Conservation (phyloP, 805 yeast genomes). For the Millerago galiae region DNA sequence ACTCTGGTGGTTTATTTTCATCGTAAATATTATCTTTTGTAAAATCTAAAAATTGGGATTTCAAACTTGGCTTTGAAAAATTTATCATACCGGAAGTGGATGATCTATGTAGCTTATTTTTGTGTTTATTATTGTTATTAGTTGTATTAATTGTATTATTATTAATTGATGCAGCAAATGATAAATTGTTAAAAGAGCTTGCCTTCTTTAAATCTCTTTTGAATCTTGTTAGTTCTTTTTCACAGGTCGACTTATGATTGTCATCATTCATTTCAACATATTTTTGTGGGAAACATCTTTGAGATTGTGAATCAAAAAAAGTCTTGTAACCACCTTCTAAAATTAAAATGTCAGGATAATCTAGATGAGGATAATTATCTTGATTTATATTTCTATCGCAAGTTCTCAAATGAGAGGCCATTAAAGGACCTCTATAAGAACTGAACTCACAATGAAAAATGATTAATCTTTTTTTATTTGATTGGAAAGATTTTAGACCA, state of each 20-base stretch:
- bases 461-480: constrained; percentile 39
- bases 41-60: constrained; percentile 14
- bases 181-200: constrained; percentile 27
- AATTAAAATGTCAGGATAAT: constrained; percentile 84
- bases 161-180: constrained; percentile 17
- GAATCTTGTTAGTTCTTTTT: constrained; percentile 46
- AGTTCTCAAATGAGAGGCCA: constrained; percentile 82
- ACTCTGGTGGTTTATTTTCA: constrained; percentile 20
- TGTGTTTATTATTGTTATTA: neutral
- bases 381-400: constrained; percentile 73
- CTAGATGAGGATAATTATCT: constrained; percentile 70
- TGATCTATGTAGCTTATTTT: constrained; percentile 16
- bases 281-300: constrained; percentile 64
- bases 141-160: constrained; percentile 6
- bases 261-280: constrained; percentile 84
- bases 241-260: constrained; percentile 44
- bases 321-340: constrained; percentile 87
- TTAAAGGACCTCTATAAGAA: constrained; percentile 86
- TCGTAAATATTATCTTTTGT: constrained; percentile 8
- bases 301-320: constrained; percentile 55
- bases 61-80: constrained; percentile 15
- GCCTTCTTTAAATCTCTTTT: constrained; percentile 37
- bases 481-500: constrained; percentile 10
- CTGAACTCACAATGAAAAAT: constrained; percentile 95
- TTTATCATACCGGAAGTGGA: constrained; percentile 18